Base-by-base conservation (phyloP, 2,329 filamentous ascomycete species). In the Hypoxylon sp. region DNA sequence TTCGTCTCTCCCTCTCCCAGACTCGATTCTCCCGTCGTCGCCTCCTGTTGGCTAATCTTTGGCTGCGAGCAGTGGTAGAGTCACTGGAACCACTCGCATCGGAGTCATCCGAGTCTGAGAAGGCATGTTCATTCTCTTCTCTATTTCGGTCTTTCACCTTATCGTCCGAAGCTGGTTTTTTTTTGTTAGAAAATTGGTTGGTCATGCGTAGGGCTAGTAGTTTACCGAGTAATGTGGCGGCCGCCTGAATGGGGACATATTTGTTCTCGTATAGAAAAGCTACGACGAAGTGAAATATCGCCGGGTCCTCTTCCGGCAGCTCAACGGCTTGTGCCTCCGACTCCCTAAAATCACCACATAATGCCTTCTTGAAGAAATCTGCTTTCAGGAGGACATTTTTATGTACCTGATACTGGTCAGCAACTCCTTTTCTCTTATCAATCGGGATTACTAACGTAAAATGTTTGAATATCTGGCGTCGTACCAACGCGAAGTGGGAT, bases 231-330 rank as follows among this genome's bases (percentile, higher is more conserved):
- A 69, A 75, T 17, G 70, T 69, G 2, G 75, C 69, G 23, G 70
- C 66, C n/a, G 76, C 66, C 54, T 67, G 73, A 47, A 78, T 75
- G 25, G 77, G 77, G 3, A 72, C 67, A 55, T 75, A 79, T 45
- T 66, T 72, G 13, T 70, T 72, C 56, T 80, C 77, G 56, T 79
- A 80, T 8, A 80, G 64, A 40, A 73, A 80, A n/a, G 76, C 75
- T 25, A 81, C 67, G 30, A 81, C 63, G 54, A 79, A 78, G 49
- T 78, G 75, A 53, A 81, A 81, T 35, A 78, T 73, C 44, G 73
- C 72, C 2, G 78, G 76, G 55, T 79, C 72, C 51, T 81, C 78
- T 49, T 80, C 78, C 0, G 76, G 77, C 1, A 81, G 65, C 58
- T 78, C 70, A 41, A 81, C 73, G 9, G 71, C 70, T 53, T 79